phyloP scores from a whole-genome alignment of 1,139 yeast species.

The Kluyveromyces marxianus region DNA sequence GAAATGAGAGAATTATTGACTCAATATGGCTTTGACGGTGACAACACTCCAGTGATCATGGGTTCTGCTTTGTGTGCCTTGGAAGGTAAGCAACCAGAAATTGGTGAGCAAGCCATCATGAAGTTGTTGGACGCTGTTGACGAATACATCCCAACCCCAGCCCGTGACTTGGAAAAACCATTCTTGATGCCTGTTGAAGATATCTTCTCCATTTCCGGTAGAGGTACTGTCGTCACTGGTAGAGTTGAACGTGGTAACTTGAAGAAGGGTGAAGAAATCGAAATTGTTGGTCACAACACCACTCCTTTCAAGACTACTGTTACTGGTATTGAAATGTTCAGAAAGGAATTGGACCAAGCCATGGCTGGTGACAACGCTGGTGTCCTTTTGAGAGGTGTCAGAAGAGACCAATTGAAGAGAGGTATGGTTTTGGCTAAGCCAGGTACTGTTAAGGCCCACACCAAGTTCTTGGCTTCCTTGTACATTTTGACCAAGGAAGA shows the following conservation, averaged over 20 bases:
- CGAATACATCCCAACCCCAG: constrained; percentile 91
- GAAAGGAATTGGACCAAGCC: constrained; percentile 95
- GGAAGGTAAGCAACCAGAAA: constrained; percentile 82
- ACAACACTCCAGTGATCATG: constrained; percentile 94
- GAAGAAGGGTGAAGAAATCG: constrained; percentile 97
- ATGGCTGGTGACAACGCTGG: constrained; percentile 99
- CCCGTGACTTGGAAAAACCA: constrained; percentile 92
- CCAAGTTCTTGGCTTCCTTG: constrained; percentile 87
- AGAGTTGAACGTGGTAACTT: constrained; percentile 97
- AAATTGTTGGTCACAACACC: constrained; percentile 87
- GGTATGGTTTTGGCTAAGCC: constrained; percentile 98
- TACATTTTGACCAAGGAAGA: constrained; percentile 92
- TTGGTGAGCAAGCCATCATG: constrained; percentile 78
- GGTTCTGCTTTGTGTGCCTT: constrained; percentile 98
- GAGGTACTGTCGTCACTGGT: constrained; percentile 99
- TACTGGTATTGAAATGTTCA: constrained; percentile 98
- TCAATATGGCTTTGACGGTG: constrained; percentile 96
- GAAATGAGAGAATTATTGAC: constrained; percentile 96
- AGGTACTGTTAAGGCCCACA: constrained; percentile 86
- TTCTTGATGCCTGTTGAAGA: constrained; percentile 97
- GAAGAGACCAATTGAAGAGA: constrained; percentile 93
- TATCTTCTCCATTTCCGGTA: constrained; percentile 95
- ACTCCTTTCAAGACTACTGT: constrained; percentile 88
- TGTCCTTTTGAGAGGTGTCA: constrained; percentile 92
- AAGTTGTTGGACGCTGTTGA: constrained; percentile 90